Percentiles rank a stretch among this genome's conserved stretches.
These are phyloP conservation scores for Adiantum capillusveneris DNA, from an alignment of 75 land plant species.

Conservation along the genomic window DNA sequence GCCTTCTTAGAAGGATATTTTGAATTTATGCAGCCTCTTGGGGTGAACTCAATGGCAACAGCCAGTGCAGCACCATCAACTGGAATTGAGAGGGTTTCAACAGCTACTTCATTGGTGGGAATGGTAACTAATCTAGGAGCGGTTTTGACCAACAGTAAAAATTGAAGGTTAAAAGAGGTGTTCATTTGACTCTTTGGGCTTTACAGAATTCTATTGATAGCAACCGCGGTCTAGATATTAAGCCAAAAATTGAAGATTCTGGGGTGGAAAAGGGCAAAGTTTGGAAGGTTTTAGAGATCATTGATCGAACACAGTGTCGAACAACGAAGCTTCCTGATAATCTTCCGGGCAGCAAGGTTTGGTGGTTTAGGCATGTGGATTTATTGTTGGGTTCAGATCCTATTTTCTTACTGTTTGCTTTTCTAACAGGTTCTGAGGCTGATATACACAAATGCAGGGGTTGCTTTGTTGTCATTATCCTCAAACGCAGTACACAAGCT, in stretches of 20 bases:
- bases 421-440: constrained; percentile 40
- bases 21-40: constrained; percentile 39
- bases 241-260: constrained; percentile 66
- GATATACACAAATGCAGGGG: constrained; percentile 66
- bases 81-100: constrained; percentile 48
- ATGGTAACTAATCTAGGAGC: constrained; percentile 42
- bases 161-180: neutral
- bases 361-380: neutral
- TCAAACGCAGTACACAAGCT: constrained; percentile 65
- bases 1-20: constrained; percentile 7
- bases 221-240: constrained; percentile 49
- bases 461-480: constrained; percentile 49
- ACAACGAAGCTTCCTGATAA: constrained; percentile 52
- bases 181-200: neutral
- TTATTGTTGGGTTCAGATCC: neutral
- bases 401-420: constrained; percentile 1
- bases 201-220: constrained; percentile 49
- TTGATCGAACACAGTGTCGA: constrained; percentile 44
- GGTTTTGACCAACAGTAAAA: too few species aligned
- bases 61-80: constrained; percentile 32
- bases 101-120: constrained; percentile 43
- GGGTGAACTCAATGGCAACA: constrained; percentile 36
- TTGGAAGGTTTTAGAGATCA: constrained; percentile 65
- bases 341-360: constrained; percentile 67
- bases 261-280: constrained; percentile 39